Evolutionary conservation across 2,329 filamentous ascomycete species (phyloP).

Genomic region (Xylariaceae sp.): DNA sequence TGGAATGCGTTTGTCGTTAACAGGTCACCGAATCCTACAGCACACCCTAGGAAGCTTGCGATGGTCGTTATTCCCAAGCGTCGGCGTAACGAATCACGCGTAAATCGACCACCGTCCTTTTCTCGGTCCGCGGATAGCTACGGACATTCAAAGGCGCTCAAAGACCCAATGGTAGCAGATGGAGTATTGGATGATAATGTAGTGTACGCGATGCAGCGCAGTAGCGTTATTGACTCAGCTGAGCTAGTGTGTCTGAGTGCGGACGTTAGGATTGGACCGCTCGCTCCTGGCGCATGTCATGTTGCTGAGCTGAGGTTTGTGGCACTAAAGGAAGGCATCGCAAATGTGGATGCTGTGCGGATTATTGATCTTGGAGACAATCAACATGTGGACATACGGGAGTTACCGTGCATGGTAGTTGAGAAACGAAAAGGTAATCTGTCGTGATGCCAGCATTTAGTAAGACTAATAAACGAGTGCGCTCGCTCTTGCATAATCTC

Average conservation of each 20-base stretch:
- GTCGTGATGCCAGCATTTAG: background rate
- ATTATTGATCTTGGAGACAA: constrained; percentile 70
- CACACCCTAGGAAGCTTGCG: constrained; percentile 60
- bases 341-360: constrained; percentile 67
- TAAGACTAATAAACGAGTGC: too few species aligned
- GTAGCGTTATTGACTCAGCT: constrained; percentile 56
- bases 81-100: constrained; percentile 52
- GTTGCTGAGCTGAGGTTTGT: constrained; percentile 70
- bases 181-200: constrained; percentile 69
- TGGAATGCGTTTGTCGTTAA: constrained; percentile 78
- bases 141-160: constrained; percentile 10
- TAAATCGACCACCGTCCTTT: constrained; percentile 50
- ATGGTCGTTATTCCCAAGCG: constrained; percentile 64
- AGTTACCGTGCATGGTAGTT: constrained; percentile 66
- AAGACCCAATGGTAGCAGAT: constrained; percentile 47
- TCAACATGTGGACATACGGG: constrained; percentile 72
- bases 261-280: constrained; percentile 67
- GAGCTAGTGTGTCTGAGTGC: constrained; percentile 73
- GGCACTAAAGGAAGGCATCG: constrained; percentile 61
- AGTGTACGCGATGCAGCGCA: constrained; percentile 67
- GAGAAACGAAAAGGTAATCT: constrained; percentile 19
- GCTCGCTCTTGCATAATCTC: too few species aligned
- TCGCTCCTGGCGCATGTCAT: constrained; percentile 69
- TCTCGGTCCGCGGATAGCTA: constrained; percentile 30
- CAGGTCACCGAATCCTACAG: constrained; percentile 43